Evolutionary conservation across 73 alveolate genomes (phyloP).

Genomic region (Tetrahymena thermophila): DNA sequence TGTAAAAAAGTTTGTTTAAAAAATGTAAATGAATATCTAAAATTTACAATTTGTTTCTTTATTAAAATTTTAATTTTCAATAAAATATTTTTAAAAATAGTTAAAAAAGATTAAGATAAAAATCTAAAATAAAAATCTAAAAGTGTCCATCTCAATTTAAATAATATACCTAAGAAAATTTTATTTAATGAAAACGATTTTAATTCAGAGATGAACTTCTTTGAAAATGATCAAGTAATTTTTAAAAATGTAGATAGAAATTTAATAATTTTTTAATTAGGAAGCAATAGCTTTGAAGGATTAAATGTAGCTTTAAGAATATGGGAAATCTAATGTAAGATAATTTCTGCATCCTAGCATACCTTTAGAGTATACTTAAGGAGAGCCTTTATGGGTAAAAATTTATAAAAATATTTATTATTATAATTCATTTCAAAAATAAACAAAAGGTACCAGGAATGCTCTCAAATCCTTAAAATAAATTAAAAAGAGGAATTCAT

Average conservation of each 20-base stretch:
- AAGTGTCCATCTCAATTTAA: neutral
- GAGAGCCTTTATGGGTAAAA: conserved; percentile 16
- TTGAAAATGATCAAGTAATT: neutral
- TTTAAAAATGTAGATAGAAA: neutral
- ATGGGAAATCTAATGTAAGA: neutral
- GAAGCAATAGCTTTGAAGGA: neutral
- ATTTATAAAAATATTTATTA: neutral
- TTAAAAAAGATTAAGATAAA: neutral
- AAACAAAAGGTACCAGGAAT: neutral
- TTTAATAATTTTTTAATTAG: neutral
- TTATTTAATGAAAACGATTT: neutral
- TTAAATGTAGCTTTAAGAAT: neutral
- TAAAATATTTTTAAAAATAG: neutral
- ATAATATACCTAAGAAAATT: neutral
- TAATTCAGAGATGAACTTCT: neutral
- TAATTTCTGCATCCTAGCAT: conserved; percentile 17
- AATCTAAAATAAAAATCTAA: neutral
- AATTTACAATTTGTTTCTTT: too few relatives aligned
- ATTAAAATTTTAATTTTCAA: too few relatives aligned
- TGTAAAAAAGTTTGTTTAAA: too few relatives aligned
- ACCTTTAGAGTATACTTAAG: conserved; percentile 6
- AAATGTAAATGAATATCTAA: too few relatives aligned
- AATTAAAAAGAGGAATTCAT: neutral
- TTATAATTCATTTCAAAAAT: neutral
- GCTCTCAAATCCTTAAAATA: neutral